Conservation (phyloP, 129 eudicot species). For the Artemisia annua region DNA sequence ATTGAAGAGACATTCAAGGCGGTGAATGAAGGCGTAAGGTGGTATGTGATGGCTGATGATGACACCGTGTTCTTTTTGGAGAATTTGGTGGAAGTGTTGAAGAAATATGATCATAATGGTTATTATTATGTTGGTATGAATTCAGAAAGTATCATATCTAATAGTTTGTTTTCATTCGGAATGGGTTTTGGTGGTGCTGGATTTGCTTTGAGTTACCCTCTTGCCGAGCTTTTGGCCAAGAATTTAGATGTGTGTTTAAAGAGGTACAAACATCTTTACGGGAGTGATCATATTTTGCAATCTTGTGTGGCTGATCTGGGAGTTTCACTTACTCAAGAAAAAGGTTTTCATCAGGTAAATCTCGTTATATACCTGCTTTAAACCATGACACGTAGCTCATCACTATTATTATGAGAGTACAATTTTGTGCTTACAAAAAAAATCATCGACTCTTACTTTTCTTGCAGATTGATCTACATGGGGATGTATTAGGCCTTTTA, state of each 20-base stretch:
- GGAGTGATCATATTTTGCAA: conserved; percentile 61
- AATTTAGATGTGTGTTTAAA: conserved; percentile 54
- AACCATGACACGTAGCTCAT: no score
- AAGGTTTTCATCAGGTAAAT: conserved; percentile 90
- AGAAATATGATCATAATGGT: conserved; percentile 56
- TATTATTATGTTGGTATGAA: conserved; percentile 60
- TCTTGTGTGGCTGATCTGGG: conserved; percentile 84
- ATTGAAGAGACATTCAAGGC: conserved; percentile 46
- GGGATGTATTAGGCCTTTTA: conserved; percentile 64
- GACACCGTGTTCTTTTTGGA: conserved; percentile 60
- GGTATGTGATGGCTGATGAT: conserved; percentile 76
- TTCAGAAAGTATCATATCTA: conserved; percentile 48
- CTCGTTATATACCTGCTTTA: not conserved
- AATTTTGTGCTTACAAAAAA: not conserved
- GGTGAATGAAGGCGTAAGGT: conserved; percentile 40
- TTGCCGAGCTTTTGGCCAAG: conserved; percentile 57
- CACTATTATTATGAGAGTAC: no score
- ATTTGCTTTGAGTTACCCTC: conserved; percentile 71
- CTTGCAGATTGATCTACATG: conserved; percentile 61
- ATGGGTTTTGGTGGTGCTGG: conserved; percentile 94
- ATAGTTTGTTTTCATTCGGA: conserved; percentile 38
- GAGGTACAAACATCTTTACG: conserved; percentile 45
- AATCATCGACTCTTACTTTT: not conserved
- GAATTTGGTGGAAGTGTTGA: conserved; percentile 55
- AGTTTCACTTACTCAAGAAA: conserved; percentile 71